These are phyloP conservation scores for Chlorophyllum brunneum DNA, from an alignment of 768 basidiomycete genomes.

Conservation along the genomic window DNA sequence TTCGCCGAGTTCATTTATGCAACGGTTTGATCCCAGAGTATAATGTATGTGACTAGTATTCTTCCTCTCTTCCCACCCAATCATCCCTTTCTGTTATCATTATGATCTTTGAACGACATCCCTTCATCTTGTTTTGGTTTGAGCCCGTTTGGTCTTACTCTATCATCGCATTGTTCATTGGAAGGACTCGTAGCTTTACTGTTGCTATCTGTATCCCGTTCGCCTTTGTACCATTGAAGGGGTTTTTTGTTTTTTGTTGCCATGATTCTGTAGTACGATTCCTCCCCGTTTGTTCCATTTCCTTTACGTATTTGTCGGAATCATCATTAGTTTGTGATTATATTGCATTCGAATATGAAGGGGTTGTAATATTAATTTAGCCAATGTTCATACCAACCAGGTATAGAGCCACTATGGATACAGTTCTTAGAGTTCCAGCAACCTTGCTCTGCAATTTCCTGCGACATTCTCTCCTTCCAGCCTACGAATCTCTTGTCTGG, in stretches of 20 bases:
- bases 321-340: background rate
- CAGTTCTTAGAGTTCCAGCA: slow-evolving; percentile 5
- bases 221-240: background rate
- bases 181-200: background rate
- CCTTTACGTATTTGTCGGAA: background rate
- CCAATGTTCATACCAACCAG: slow-evolving; percentile 1
- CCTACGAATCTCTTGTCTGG: slow-evolving; percentile 25
- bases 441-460: slow-evolving; percentile 2
- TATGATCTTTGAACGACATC: background rate
- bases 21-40: slow-evolving; percentile 4
- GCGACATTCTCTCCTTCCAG: slow-evolving; percentile 25
- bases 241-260: slow-evolving; percentile 1
- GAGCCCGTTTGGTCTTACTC: background rate
- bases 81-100: slow-evolving; percentile 6
- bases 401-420: slow-evolving; percentile 1
- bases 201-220: background rate
- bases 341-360: too few relatives aligned
- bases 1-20: slow-evolving; percentile 18
- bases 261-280: background rate
- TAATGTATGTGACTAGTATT: background rate
- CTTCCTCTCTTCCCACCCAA: background rate
- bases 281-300: too few relatives aligned
- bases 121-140: background rate
- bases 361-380: too few relatives aligned
- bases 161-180: background rate